These are phyloP conservation scores for Candida wancherniae DNA, from an alignment of 805 yeast species.

Conservation along the genomic window DNA sequence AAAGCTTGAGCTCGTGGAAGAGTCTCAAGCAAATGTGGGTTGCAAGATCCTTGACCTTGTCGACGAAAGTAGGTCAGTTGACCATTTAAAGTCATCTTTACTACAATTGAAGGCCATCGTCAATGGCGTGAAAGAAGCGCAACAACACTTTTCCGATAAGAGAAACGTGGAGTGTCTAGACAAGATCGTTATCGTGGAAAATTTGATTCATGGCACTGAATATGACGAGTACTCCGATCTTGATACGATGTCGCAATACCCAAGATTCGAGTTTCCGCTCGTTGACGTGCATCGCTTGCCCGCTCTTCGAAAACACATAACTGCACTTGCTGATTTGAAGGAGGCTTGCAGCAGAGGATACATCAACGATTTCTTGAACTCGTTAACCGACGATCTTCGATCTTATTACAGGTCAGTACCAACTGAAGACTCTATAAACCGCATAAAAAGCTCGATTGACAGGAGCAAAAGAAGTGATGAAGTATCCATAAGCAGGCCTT, in stretches of 20 bases:
- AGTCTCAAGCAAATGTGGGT: conserved; percentile 47
- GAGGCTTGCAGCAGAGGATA: conserved; percentile 68
- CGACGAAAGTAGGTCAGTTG: conserved; percentile 54
- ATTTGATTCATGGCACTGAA: conserved; percentile 47
- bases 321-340: conserved; percentile 50
- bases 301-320: conserved; percentile 48
- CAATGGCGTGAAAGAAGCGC: conserved; percentile 36
- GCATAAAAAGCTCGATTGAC: conserved; percentile 36
- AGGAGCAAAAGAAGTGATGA: conserved; percentile 20
- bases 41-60: conserved; percentile 45
- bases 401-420: conserved; percentile 50
- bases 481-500: conserved; percentile 28
- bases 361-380: conserved; percentile 50
- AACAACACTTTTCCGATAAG: conserved; percentile 38
- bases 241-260: conserved; percentile 16
- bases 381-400: conserved; percentile 59
- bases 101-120: conserved; percentile 44
- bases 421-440: conserved; percentile 43
- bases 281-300: conserved; percentile 42
- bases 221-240: conserved; percentile 14
- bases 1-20: conserved; percentile 44
- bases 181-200: conserved; percentile 52
- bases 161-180: conserved; percentile 54
- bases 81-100: conserved; percentile 57
- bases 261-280: conserved; percentile 28